A percentile compares a stretch with the other conserved stretches of the same genome.
Evolutionary conservation across 495 filamentous ascomycete species (phyloP).

Genomic region (Annulohypoxylon stygium): DNA sequence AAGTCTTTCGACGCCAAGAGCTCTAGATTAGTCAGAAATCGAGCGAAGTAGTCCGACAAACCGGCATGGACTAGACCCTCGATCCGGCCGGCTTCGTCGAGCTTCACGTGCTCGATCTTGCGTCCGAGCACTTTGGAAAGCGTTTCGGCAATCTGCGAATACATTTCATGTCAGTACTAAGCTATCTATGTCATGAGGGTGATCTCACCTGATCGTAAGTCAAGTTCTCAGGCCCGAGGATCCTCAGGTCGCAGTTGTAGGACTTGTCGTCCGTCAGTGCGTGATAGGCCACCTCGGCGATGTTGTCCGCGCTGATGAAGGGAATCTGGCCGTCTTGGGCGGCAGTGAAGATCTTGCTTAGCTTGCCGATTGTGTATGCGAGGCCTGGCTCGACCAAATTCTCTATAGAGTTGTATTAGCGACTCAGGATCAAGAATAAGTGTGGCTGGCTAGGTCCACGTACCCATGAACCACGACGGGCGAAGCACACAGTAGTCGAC

Average conservation of each 20-base stretch:
- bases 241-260: constrained; percentile 58
- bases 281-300: constrained; percentile 60
- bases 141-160: constrained; percentile 28
- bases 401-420: not conserved
- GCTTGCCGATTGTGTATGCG: constrained; percentile 2
- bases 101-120: constrained; percentile 36
- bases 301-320: constrained; percentile 62
- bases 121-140: constrained; percentile 30
- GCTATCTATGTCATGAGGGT: not conserved
- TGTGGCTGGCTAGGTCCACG: constrained; percentile 14
- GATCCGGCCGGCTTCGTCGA: constrained; percentile 23
- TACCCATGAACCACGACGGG: constrained; percentile 64
- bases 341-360: constrained; percentile 59
- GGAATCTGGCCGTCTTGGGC: constrained; percentile 60
- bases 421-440: not conserved
- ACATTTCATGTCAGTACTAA: not conserved
- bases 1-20: constrained; percentile 1
- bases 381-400: not conserved
- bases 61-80: not conserved
- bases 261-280: constrained; percentile 56
- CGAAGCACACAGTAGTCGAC: constrained; percentile 60
- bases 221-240: constrained; percentile 62
- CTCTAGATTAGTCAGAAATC: not conserved
- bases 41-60: not conserved
- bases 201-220: constrained; percentile 61